Conservation (phyloP, 495 filamentous ascomycete genomes). For the Aspergillus haitiensis region DNA sequence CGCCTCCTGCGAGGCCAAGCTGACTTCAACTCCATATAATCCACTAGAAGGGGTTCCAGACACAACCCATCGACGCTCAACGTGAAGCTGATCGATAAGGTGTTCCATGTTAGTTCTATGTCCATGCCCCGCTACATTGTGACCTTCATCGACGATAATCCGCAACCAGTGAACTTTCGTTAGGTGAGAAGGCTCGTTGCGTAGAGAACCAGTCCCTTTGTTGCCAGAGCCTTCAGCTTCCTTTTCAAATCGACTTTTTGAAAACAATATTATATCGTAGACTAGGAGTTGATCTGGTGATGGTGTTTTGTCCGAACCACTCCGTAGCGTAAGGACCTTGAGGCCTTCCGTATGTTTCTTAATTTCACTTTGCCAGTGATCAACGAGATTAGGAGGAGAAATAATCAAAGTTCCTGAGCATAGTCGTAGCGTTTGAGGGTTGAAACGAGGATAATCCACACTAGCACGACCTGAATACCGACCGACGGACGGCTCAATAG, state of each 20-base stretch:
- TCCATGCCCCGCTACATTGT: constrained; percentile 65
- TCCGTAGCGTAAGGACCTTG: constrained; percentile 59
- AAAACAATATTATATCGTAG: constrained; percentile 81
- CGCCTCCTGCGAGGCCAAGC: constrained; percentile 52
- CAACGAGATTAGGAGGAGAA: constrained; percentile 51
- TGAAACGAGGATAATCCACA: constrained; percentile 39
- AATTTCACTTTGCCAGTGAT: constrained; percentile 61
- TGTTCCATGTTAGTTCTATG: constrained; percentile 63
- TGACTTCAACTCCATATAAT: constrained; percentile 72
- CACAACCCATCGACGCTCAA: constrained; percentile 82
- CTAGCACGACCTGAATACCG: constrained; percentile 45
- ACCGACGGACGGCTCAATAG: constrained; percentile 48
- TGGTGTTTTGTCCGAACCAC: constrained; percentile 57
- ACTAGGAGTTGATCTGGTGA: constrained; percentile 55
- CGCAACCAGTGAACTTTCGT: constrained; percentile 77
- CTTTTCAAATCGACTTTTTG: constrained; percentile 68
- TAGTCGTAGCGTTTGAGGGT: constrained; percentile 56
- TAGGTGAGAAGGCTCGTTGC: constrained; percentile 55
- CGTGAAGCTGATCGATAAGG: constrained; percentile 64
- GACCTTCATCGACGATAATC: constrained; percentile 89
- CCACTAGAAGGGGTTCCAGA: constrained; percentile 87
- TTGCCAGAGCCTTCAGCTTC: constrained; percentile 47
- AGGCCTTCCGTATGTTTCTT: constrained; percentile 69
- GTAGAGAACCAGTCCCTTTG: constrained; percentile 34
- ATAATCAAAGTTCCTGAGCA: constrained; percentile 64